Base-by-base conservation (phyloP, 345 rosid genomes). In the Ceriops tagal region DNA sequence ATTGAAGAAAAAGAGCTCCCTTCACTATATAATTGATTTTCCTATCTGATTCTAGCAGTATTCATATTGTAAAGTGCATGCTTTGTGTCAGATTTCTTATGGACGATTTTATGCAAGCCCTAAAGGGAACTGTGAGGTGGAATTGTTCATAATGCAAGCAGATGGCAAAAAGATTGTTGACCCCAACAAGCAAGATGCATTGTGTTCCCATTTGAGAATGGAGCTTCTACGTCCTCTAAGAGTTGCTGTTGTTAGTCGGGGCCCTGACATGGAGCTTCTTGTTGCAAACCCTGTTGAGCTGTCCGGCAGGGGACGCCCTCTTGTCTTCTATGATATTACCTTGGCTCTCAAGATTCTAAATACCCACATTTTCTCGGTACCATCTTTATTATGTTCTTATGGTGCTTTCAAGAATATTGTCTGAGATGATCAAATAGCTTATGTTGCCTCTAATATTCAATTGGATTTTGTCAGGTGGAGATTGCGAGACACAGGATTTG, bases 221-320 rank as follows among this genome's bases (percentile, higher is more conserved):
- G 93, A 89, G 71, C 89, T 89, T 30, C 72, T 68, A 71, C 73
- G 47, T 58, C 93, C 93, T 43, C 76, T 89, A 58, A 80, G 89
- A 75, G 84, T 86, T 5, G 85, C 85, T 37, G 84, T 86, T 46
- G 84, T 77, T 61, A 83, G 80, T 78, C 77, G 84, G 5, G 93
- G 93, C 35, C 91, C 93, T 18, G 93, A 89, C 34, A 74, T 85
- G 0, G 91, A 86, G 66, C 83, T 89, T 62, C 81, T 89, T 0
- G 93, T 89, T 5, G 85, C 93, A n/a, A 89, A 89, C 81, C 93
- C 91, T 6, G 93, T 86, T 32, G 93, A 89, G 63, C 59, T 89
- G 68, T 85, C 89, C 3, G 84, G 88, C 32, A 85, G 88, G 73
- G 91, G 93, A 58, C 71, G 93, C 34, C 93, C 93, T 47, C 87